Conservation (phyloP, 768 basidiomycete genomes). For the Lactarius akahatsu region DNA sequence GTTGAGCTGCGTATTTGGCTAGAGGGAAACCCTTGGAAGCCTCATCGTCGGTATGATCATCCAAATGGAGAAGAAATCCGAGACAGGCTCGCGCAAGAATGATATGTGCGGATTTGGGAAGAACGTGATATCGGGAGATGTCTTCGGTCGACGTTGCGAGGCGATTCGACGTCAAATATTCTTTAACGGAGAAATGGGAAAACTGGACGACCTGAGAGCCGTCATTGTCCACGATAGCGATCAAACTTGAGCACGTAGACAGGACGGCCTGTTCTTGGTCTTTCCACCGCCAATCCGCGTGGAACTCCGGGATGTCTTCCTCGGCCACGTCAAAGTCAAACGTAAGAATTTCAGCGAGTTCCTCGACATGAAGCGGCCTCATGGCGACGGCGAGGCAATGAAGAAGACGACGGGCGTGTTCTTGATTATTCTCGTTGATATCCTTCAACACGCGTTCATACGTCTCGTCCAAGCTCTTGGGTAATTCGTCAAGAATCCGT, state of each 20-base stretch:
- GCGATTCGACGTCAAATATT: slow-evolving; percentile 7
- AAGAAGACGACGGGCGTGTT: slow-evolving; percentile 4
- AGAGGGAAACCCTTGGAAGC: background rate
- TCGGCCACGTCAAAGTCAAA: background rate
- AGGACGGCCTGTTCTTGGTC: slow-evolving; percentile 4
- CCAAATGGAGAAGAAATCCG: slow-evolving; percentile 1
- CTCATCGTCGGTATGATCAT: background rate
- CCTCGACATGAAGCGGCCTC: background rate
- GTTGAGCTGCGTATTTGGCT: background rate
- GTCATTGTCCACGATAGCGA: background rate
- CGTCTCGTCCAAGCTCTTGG: slow-evolving; percentile 5
- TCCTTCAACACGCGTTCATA: background rate
- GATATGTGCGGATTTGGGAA: background rate
- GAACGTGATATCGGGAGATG: background rate
- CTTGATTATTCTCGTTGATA: background rate
- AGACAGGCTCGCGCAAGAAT: slow-evolving; percentile 4
- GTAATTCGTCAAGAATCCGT: background rate
- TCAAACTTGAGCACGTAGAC: background rate
- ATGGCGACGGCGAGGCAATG: slow-evolving; percentile 6
- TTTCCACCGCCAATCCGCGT: slow-evolving; percentile 4
- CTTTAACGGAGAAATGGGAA: slow-evolving; percentile 6
- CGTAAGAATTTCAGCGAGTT: slow-evolving; percentile 7
- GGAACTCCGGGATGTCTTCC: background rate
- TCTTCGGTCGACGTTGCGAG: background rate
- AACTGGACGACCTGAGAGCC: slow-evolving; percentile 1